Evolutionary conservation across 2,329 filamentous ascomycete species (phyloP), one percentile per base, ranked within the genome.

Genomic region (Colletotrichum sp.): DNA sequence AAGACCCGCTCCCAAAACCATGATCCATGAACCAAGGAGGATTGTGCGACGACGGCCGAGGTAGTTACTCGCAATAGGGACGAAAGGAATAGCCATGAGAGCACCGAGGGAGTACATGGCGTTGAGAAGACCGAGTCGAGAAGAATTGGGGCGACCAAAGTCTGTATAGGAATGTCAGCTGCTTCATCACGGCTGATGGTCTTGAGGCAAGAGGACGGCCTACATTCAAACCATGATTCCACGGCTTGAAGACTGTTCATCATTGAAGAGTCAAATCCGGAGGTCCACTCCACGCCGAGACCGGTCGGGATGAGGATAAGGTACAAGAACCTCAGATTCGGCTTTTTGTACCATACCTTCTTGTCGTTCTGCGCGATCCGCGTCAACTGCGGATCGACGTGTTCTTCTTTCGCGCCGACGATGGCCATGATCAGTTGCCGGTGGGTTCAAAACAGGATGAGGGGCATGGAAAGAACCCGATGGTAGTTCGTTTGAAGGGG

Each of bases 51-150:
- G 78, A 18, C 83, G 76, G 0, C 84, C 84, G 6, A 79, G 81
- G 18, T 74, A 75, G 26, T 85, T 80, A 8, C 81, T 83, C 2
- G 83, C 79, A 71, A 78, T 83, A 1, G 81, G 81, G 0, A 81
- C 82, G 36, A 84, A 77, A 0, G 81, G 80, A 3, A 80, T 79
- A 2, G 79, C 79, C 43, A 84, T 84, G 16, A 90, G 82, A 24
- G 84, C 86, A 65, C 89, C 89, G 16, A 90, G 83, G 13, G 86
- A 84, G 83, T 88, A 87, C 77, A 89, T 88, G 24, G 86, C 85
- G 63, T 79, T 83, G 69, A 84, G 79, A 4, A 83, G 78, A 2
- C 82, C 82, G 5, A 83, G 82, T 3, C 83, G 80, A 12, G 81
- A 79, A 16, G 83, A 83, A 26, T 80, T 83, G 2, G 86, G 86